Base-by-base conservation (phyloP, 192 early-diverging fungal species). In the Entomortierella beljakovae region DNA sequence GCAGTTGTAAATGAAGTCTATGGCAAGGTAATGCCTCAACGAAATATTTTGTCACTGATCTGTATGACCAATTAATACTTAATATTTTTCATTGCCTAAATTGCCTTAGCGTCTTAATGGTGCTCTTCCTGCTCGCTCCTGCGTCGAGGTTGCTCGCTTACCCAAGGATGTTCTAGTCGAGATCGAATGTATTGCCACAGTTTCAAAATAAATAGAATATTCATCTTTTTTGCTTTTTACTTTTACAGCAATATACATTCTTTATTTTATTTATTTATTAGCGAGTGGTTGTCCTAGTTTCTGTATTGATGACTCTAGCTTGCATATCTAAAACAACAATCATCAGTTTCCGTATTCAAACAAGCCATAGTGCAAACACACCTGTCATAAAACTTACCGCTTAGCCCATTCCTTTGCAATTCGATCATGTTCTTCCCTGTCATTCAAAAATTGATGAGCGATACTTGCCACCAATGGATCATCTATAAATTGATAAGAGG, bases 321-420 rank as follows among this genome's bases (percentile, higher is more conserved):
- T 54, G 52, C 52, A 54, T 28, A 58, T 33, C 25, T 48, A 40
- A 10, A 58, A 46, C 5, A 34, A 25, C 50, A 53, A 56, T 40
- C 15, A 37, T 37, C 11, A 52, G 28, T 28, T 28, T 38, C 37
- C 13, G 13, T 13, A 13, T 38, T 38, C 37, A 38, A 13, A 8
- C 37, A n/a, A n/a, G n/a, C n/a, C n/a, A n/a, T n/a, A n/a, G n/a
- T 53, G 26, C 23, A 64, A 60, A 57, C 18, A 22, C n/a, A 25
- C 31, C 23, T 59, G 3, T n/a, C 29, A 0, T 28, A 16, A 34
- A 54, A 43, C 9, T 26, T 90, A 97, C 83, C 95, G 85, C 79
- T 93, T 92, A 42, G 96, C 96, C 95, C 96, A 99, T 71, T 99
- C 95, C 64, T 91, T 88, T 37, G 97, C 96, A 20, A 88, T 91